Evolutionary conservation across 306 rosid species (phyloP).

Genomic region (Macrotyloma uniflorum): DNA sequence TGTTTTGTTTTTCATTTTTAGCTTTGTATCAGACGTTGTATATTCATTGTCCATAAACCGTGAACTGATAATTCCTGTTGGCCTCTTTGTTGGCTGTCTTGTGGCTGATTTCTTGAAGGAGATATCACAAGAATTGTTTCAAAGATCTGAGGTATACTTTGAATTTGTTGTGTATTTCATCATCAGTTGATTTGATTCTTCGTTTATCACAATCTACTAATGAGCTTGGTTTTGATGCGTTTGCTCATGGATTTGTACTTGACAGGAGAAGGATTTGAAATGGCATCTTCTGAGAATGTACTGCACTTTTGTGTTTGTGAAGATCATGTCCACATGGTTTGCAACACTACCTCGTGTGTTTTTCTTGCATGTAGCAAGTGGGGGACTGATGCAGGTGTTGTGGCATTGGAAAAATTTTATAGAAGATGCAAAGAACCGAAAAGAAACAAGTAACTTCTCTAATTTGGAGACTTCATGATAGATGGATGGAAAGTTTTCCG

Average conservation of each 20-base stretch:
- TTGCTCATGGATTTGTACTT: conserved; percentile 7
- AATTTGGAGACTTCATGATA: conserved; percentile 37
- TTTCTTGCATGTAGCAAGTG: conserved; percentile 51
- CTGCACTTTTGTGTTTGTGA: conserved; percentile 45
- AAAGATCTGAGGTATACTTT: conserved; percentile 41
- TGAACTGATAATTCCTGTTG: conserved; percentile 48
- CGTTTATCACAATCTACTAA: background rate
- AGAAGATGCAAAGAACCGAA: conserved; percentile 34
- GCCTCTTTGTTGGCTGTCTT: conserved; percentile 51
- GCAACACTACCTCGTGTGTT: conserved; percentile 31
- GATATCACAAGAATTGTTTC: conserved; percentile 46
- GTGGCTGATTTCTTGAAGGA: conserved; percentile 51
- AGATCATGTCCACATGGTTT: conserved; percentile 36
- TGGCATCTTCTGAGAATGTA: conserved; percentile 42
- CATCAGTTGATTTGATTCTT: background rate
- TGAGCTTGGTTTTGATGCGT: background rate
- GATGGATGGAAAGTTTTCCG: background rate
- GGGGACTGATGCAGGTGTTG: conserved; percentile 53
- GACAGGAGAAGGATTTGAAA: conserved; percentile 46
- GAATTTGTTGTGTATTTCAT: background rate
- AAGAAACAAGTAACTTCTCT: conserved; percentile 23
- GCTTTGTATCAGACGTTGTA: conserved; percentile 46
- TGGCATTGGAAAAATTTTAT: conserved; percentile 48
- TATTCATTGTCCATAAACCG: conserved; percentile 42
- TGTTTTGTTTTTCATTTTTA: conserved; percentile 39